Base-by-base conservation (phyloP, 2,329 filamentous ascomycete genomes). In the Colletotrichum musicola region DNA sequence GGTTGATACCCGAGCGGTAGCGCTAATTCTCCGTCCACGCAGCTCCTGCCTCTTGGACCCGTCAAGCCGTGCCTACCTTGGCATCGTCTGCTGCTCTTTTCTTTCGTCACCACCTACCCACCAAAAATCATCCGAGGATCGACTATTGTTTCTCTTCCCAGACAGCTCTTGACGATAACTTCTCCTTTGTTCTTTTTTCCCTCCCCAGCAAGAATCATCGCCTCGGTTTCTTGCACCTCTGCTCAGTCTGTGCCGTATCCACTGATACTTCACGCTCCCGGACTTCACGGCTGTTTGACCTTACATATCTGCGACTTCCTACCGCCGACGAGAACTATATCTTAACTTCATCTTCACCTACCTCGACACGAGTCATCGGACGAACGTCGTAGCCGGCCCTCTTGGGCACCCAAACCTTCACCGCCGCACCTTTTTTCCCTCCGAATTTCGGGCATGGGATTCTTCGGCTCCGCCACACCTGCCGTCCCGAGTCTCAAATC, bases 321-420 rank as follows among this genome's bases (percentile, higher is more conserved):
- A 58, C 16, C 35, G 14, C 47, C 54, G 40, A 56, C 63, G 6
- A 30, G 25, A 50, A 67, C 51, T 58, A 50, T 49, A 69, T 69
- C 44, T 53, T 68, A 57, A 57, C 35, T 58, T 68, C 40, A 62
- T 69, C 30, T 14, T 62, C 67, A 69, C 35, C 42, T 22, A 22
- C 38, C 35, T 57, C 40, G 13, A 40, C 56, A 7, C 51, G 35
- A 51, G 57, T 10, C 38, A 58, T 65, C 55, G 13, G 54, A 50
- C 30, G 20, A 42, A 46, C 42, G 20, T 20, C 55, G 30, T 27
- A 14, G 49, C 14, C 30, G 40, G 60, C 18, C 49, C 38, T 22
- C 35, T n/a, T 42, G 30, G 40, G 35, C 16, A 9, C 14, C 50
- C 35, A 47, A 51, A 12, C n/a, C 4, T 40, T 20, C 42, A 55